These are phyloP conservation scores for Silene noctiflora DNA, from an alignment of 179 eudicot genomes.

Conservation along the genomic window DNA sequence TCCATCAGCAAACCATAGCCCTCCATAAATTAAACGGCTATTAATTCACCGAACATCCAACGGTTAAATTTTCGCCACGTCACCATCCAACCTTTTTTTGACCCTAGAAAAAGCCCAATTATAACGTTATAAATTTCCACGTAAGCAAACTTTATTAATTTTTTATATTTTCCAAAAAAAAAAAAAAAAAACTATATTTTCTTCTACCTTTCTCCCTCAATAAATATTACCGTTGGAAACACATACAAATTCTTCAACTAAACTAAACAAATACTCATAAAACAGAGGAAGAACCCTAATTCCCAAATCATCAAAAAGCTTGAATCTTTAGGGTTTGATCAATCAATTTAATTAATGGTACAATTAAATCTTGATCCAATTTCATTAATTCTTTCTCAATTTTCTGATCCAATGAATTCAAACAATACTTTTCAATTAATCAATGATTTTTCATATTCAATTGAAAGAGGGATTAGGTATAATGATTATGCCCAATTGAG, in stretches of 20 bases:
- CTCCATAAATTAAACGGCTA: slow-evolving; percentile 27
- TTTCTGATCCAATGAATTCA: slow-evolving; percentile 25
- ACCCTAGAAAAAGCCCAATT: slow-evolving; percentile 9
- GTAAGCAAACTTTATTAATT: slow-evolving; percentile 1
- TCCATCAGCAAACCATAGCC: background rate
- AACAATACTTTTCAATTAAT: slow-evolving; percentile 35
- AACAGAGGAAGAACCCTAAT: slow-evolving; percentile 17
- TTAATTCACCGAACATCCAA: slow-evolving; percentile 18
- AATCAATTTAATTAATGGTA: slow-evolving; percentile 21
- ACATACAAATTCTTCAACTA: slow-evolving; percentile 6
- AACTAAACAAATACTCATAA: background rate
- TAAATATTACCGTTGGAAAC: slow-evolving; percentile 39
- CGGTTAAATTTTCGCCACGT: slow-evolving; percentile 10
- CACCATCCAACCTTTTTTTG: background rate
- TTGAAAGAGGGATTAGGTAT: slow-evolving; percentile 60
- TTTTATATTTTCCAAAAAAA: too few species aligned
- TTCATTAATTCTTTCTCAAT: slow-evolving; percentile 49
- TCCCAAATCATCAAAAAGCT: background rate
- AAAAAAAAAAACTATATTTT: too few species aligned
- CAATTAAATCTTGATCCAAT: slow-evolving; percentile 43
- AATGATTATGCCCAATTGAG: slow-evolving; percentile 49
- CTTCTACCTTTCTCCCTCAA: slow-evolving; percentile 1
- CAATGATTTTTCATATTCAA: slow-evolving; percentile 31
- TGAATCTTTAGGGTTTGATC: background rate
- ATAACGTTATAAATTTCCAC: background rate